Evolutionary conservation across 768 basidiomycete species (phyloP).

Genomic region (Glaciozyma martinii): DNA sequence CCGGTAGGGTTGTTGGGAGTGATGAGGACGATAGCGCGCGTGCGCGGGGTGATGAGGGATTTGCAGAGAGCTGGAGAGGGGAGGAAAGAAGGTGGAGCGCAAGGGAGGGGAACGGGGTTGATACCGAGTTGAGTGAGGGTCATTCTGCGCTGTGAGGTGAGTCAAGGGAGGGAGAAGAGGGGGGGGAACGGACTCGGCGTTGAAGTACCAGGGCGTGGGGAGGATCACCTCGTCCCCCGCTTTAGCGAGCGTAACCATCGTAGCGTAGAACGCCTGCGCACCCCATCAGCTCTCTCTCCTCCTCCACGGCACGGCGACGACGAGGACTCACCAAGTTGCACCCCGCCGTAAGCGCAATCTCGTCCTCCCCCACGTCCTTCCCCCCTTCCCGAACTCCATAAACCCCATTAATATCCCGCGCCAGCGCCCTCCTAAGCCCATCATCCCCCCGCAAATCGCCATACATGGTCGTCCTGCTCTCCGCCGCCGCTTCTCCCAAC

Average conservation of each 20-base stretch:
- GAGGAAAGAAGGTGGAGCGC: conserved; percentile 50
- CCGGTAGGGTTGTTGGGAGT: conserved; percentile 75
- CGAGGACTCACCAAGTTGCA: conserved; percentile 26
- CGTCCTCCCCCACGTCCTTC: conserved; percentile 11
- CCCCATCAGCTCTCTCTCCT: background rate
- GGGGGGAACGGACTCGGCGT: conserved; percentile 5
- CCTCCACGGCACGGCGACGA: background rate
- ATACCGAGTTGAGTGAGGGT: conserved; percentile 15
- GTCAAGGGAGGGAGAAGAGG: background rate
- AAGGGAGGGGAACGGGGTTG: conserved; percentile 25
- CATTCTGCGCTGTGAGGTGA: conserved; percentile 9
- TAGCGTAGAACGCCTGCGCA: conserved; percentile 33
- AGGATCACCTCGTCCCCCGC: conserved; percentile 34
- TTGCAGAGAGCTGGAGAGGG: conserved; percentile 52
- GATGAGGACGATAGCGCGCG: conserved; percentile 63
- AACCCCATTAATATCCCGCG: conserved; percentile 61
- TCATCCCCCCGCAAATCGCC: conserved; percentile 18
- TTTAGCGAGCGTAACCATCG: conserved; percentile 28
- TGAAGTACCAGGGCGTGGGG: conserved; percentile 30
- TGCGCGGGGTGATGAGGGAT: conserved; percentile 50
- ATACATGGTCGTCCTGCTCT: conserved; percentile 15
- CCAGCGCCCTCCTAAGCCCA: conserved; percentile 7
- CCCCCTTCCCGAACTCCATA: conserved; percentile 38
- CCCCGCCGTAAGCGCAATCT: conserved; percentile 30
- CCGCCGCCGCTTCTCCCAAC: conserved; percentile 41